phyloP scores from a whole-genome alignment of 1,284 basidiomycete species.

The Salmacisia buchloeana region DNA sequence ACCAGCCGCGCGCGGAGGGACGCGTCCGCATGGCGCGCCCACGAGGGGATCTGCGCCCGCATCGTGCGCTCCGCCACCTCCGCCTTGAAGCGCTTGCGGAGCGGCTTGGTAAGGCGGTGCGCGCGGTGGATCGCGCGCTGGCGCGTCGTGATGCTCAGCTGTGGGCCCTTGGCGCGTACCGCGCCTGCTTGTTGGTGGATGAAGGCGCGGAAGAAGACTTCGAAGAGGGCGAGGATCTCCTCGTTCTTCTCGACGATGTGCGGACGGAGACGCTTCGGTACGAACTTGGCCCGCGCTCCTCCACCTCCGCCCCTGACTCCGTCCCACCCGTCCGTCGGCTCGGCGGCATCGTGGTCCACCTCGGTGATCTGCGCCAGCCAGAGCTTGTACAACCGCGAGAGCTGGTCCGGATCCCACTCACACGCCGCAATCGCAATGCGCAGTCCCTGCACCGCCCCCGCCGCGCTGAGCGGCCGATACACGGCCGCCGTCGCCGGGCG shows the following conservation, averaged over 20 bases:
- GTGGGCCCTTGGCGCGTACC: neutral
- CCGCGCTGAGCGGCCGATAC: neutral
- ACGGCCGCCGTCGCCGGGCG: neutral
- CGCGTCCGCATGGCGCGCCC: neutral
- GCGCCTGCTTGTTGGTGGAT: neutral
- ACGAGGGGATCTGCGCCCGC: too few relatives aligned
- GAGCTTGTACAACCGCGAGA: conserved; percentile 4
- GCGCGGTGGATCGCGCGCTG: neutral
- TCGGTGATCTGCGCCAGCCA: neutral
- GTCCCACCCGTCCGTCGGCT: neutral
- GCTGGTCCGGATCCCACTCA: conserved; percentile 2
- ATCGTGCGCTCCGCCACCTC: neutral
- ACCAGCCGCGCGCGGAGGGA: neutral
- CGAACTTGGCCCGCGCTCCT: too few relatives aligned
- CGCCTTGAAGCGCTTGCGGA: neutral
- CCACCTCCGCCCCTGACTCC: neutral
- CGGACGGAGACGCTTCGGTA: neutral
- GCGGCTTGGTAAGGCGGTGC: neutral
- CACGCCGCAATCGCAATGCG: neutral
- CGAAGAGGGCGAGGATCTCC: neutral
- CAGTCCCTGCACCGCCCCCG: neutral
- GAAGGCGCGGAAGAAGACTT: neutral
- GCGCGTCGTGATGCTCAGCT: neutral
- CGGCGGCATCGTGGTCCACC: neutral
- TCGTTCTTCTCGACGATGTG: neutral